Evolutionary conservation across 2,329 filamentous ascomycete species (phyloP), one percentile per base, ranked within the genome.

Genomic region (Cercospora sp.): DNA sequence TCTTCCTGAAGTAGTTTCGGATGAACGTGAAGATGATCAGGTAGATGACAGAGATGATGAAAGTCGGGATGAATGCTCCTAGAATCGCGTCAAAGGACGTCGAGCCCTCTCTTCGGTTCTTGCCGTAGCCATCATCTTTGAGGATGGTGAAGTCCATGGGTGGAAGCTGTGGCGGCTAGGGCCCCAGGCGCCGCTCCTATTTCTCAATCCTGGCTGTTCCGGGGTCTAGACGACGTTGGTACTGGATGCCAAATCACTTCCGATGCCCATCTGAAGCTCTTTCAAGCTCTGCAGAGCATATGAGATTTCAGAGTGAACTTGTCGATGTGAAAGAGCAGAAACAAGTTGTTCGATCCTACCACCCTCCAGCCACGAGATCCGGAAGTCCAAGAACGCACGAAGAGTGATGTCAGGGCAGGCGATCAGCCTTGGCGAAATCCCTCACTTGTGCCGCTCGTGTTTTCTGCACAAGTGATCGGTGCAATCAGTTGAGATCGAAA

Each of bases 21-120:
- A 77, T 71, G 42, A 70, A 63, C 13, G 70, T 64, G 67, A 78
- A 78, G 65, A 72, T 71, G 60, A 66, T 65, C n/a, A 77, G 33
- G 60, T 77, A 77, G 65, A 75, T 58, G 28, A 75, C 55, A 7
- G 76, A 75, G 28, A 72, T 74, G 30, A 74, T 66, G 53, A 77
- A 72, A 18, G 76, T 75, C 30, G 76, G 76, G 16, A 78, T 70
- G 69, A 78, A 77, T 10, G 75, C 75, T 59, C 73, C 75, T 9
- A 78, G 72, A 20, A 78, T 75, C 20, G 74, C 74, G 26, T 70
- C 69, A 26, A 73, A 75, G 9, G 76, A 78, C 2, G 73, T 73
- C 16, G 76, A 77, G 31, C 67, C 71, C 18, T 70, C 70, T 51
- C 64, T 64, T 13, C 75, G 70, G 66, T 77, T 72, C 31, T 71